Conservation (phyloP, 257 asterid species). For the Solanum pimpinellifolium region DNA sequence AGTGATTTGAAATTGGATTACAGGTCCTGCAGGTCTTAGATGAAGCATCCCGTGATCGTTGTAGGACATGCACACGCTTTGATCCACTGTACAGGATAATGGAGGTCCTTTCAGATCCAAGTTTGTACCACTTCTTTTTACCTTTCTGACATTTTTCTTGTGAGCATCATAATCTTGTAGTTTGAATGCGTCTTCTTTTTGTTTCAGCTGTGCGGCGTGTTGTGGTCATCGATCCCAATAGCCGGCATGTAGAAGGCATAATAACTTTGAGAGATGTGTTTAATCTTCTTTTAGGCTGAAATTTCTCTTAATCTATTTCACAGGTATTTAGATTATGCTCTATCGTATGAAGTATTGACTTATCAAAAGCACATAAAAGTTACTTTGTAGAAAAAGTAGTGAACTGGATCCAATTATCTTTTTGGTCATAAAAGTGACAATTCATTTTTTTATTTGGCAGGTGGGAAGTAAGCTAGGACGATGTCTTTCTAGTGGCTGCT, state of each 20-base stretch:
- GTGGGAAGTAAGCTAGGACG: not conserved
- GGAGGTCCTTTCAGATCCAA: slow-evolving; percentile 60
- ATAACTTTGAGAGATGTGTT: slow-evolving; percentile 55
- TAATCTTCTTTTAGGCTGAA: slow-evolving; percentile 20
- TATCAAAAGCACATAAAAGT: not conserved
- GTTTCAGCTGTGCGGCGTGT: slow-evolving; percentile 42
- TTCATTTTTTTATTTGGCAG: not conserved
- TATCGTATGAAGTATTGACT: not conserved
- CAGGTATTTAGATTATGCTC: not conserved
- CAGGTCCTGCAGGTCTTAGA: slow-evolving; percentile 43
- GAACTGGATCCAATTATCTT: not conserved
- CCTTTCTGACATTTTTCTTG: not conserved
- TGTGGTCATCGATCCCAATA: slow-evolving; percentile 34
- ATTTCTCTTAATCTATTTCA: not conserved
- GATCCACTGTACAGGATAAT: slow-evolving; percentile 47
- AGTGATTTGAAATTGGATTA: not conserved
- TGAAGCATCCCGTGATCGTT: slow-evolving; percentile 19
- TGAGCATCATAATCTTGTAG: not conserved
- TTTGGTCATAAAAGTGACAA: not conserved
- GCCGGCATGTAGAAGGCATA: slow-evolving; percentile 46
- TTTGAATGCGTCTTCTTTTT: not conserved
- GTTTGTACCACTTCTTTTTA: slow-evolving; percentile 7
- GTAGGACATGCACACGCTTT: slow-evolving; percentile 43
- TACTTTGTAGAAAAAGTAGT: not conserved
- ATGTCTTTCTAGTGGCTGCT: not conserved